Evolutionary conservation across 192 early-diverging fungal species (phyloP).

Genomic region (Spinellus fusiger): DNA sequence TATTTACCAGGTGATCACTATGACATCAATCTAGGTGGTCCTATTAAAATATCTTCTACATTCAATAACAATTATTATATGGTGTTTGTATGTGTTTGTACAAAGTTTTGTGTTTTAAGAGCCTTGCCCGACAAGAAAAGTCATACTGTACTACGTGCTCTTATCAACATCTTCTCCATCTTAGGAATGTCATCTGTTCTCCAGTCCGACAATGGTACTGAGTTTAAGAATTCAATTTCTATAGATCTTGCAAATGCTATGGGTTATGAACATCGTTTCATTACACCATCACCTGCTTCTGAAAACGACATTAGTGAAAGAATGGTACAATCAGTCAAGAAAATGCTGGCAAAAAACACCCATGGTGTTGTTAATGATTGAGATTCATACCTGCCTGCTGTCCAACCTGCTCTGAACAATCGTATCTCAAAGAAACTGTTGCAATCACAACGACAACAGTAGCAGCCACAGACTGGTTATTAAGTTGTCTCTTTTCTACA

Average conservation of each 20-base stretch:
- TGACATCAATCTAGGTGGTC: constrained; percentile 27
- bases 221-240: constrained; percentile 11
- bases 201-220: constrained; percentile 37
- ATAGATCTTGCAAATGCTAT: not conserved
- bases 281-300: not conserved
- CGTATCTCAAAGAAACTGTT: not conserved
- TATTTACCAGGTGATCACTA: constrained; percentile 28
- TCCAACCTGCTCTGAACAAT: not conserved
- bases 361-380: not conserved
- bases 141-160: not conserved
- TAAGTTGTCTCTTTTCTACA: too few relatives aligned
- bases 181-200: constrained; percentile 25
- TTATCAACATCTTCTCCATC: constrained; percentile 12
- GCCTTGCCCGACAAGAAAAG: constrained; percentile 1
- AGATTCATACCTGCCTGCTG: not conserved
- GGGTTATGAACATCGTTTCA: not conserved
- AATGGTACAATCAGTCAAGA: not conserved
- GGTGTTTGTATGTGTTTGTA: constrained; percentile 26
- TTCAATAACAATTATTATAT: not conserved
- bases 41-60: not conserved
- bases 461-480: too few relatives aligned
- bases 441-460: too few relatives aligned
- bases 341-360: not conserved
- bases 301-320: not conserved
- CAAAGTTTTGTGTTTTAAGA: constrained; percentile 19